phyloP scores from a whole-genome alignment of 2,329 filamentous ascomycete species.

The Ilyonectria destructans region DNA sequence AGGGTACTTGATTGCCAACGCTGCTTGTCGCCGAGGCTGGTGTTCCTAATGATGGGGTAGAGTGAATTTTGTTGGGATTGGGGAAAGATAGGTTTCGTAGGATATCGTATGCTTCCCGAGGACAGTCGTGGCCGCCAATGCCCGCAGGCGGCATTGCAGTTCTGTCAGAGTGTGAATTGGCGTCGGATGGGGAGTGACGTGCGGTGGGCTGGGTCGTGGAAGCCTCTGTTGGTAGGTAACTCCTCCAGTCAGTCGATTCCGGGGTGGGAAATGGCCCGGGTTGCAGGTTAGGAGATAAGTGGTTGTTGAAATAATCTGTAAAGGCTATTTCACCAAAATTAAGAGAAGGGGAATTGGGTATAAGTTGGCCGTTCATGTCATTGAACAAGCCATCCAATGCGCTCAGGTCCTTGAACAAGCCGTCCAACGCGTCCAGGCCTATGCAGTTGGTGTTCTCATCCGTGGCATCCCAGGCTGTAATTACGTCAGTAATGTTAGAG shows the following conservation, averaged over 20 bases:
- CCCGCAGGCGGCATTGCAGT: background rate
- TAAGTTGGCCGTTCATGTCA: conserved; percentile 4
- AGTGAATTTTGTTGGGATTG: background rate
- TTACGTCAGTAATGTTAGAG: conserved; percentile 1
- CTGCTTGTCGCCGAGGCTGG: background rate
- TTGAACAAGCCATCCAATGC: background rate
- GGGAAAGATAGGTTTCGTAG: conserved; percentile 19
- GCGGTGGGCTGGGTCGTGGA: conserved; percentile 14
- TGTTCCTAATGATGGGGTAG: background rate
- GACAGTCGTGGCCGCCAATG: conserved; percentile 14
- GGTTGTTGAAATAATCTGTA: background rate
- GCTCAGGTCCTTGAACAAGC: too few relatives aligned
- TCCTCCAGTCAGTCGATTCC: conserved; percentile 3
- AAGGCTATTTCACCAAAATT: conserved; percentile 10
- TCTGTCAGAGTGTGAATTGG: background rate
- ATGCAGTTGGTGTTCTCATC: background rate
- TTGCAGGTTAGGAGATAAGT: background rate
- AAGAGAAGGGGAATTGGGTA: conserved; percentile 5
- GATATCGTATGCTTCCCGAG: conserved; percentile 20
- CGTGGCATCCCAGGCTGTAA: conserved; percentile 9
- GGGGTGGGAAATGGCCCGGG: conserved; percentile 1
- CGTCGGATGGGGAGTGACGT: conserved; percentile 8
- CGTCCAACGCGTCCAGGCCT: background rate
- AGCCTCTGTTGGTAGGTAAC: conserved; percentile 7
- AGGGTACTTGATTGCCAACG: conserved; percentile 11